A percentile compares a stretch with the other conserved stretches of the same genome.
These are phyloP conservation scores for Phlyctochytrium arcticum DNA, from an alignment of 192 early-diverging fungal species.

Conservation along the genomic window DNA sequence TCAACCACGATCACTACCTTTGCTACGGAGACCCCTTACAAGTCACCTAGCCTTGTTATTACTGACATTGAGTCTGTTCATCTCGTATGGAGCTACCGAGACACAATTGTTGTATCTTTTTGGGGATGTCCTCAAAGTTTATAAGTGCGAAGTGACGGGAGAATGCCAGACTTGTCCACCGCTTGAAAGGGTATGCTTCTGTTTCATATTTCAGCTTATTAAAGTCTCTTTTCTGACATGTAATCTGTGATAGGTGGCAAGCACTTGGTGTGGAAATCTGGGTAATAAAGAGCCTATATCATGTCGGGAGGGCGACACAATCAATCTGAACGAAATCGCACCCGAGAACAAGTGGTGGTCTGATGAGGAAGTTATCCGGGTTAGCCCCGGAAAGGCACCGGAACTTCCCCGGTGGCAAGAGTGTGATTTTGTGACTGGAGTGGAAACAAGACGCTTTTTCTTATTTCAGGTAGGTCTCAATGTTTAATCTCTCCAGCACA, in stretches of 20 bases:
- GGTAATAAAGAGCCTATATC: not conserved
- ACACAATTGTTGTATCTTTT: no score
- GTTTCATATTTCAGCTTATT: not conserved
- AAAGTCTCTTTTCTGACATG: not conserved
- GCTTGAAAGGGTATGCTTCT: not conserved
- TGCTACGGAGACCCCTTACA: no score
- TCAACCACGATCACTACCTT: no score
- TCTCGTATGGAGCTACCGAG: no score
- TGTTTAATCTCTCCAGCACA: not conserved
- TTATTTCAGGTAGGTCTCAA: conserved; percentile 6
- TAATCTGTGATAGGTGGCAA: not conserved
- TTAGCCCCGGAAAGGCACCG: not conserved
- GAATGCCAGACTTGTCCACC: not conserved
- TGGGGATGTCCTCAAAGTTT: no score
- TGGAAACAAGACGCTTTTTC: conserved; percentile 7
- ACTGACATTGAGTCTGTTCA: no score
- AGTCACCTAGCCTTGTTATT: no score
- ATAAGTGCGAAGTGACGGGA: not conserved
- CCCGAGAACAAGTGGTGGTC: not conserved
- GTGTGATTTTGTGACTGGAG: not conserved
- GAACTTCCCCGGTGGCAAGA: not conserved
- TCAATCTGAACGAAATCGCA: not conserved
- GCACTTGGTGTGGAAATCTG: not conserved
- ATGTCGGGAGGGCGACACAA: not conserved
- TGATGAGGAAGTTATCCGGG: not conserved